phyloP scores from a whole-genome alignment of 129 eudicot genomes.

The Helianthus tuberosus region DNA sequence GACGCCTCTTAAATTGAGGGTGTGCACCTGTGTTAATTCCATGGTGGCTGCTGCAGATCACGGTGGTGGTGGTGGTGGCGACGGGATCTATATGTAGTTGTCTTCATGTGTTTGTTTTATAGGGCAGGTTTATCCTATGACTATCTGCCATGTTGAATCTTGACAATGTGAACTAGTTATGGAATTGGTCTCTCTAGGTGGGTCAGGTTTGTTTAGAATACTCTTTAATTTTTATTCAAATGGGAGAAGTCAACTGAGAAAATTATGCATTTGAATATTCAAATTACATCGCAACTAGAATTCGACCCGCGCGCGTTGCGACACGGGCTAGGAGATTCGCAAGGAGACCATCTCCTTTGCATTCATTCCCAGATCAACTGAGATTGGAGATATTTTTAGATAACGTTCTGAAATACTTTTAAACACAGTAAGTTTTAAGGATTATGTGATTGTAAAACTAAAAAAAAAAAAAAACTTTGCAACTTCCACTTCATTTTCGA shows the following conservation, averaged over 20 bases:
- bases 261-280: too few relatives aligned
- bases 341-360: too few relatives aligned
- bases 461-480: constrained; percentile 76
- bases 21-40: neutral
- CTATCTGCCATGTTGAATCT: neutral
- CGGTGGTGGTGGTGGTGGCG: neutral
- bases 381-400: constrained; percentile 34
- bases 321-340: too few relatives aligned
- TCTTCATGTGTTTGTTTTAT: neutral
- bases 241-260: too few relatives aligned
- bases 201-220: too few relatives aligned
- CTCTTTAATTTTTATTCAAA: too few relatives aligned
- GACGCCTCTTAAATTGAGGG: neutral
- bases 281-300: too few relatives aligned
- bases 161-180: neutral
- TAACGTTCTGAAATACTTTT: constrained; percentile 5
- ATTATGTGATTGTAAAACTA: constrained; percentile 30
- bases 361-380: too few relatives aligned
- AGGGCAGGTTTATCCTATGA: neutral
- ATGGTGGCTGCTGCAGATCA: constrained; percentile 1
- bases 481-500: constrained; percentile 85
- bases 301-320: too few relatives aligned
- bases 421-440: constrained; percentile 29
- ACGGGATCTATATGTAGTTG: neutral
- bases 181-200: too few relatives aligned